Base-by-base conservation (phyloP, 2,329 filamentous ascomycete species). In the Aspergillus quadrilineatus region DNA sequence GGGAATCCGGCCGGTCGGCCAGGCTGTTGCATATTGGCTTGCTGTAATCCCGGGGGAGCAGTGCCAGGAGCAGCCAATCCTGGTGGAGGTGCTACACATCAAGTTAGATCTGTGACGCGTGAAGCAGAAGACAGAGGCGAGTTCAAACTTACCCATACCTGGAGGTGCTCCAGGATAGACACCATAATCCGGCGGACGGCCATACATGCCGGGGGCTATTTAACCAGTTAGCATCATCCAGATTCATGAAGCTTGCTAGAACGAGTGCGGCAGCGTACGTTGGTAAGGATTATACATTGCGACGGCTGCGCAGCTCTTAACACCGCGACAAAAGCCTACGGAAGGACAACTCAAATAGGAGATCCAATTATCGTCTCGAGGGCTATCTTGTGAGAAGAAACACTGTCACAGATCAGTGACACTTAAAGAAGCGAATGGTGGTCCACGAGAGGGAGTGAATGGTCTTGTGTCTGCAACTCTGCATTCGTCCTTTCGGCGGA, bases 11-110 rank as follows among this genome's bases (percentile, higher is more conserved):
- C 89, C 72, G 89, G 89, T 80, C 89, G 87, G 78, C 87, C 89
- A 78, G 89, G 84, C 79, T 90, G 89, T 67, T 87, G 82, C 71
- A 82, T 81, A 74, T 85, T 89, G 69, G 85, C 81, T 79, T 89
- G 88, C 71, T 89, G 87, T 75, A 93, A 84, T 74, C 89, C 90
- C 57, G 89, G 89, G 63, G 89, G 85, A 72, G 84, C 86, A 73
- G 92, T 90, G 71, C 91, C 92, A 67, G 92, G 92, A 72, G 80
- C 77, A 68, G 88, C 83, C 84, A 91, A 89, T 78, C 89, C 89
- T 79, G 89, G 89, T 70, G 89, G 89, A 75, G 88, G 83, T 74
- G 85, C 88, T 90, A 60, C 15, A 61, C 30, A 55, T 60, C 64
- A 42, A 69, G 64, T 43, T 61, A 60, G 53, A 42, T 53, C 46